Evolutionary conservation across 169 alveolate species (phyloP), one percentile per base, ranked within the genome.

Genomic region (Babesia sp.): DNA sequence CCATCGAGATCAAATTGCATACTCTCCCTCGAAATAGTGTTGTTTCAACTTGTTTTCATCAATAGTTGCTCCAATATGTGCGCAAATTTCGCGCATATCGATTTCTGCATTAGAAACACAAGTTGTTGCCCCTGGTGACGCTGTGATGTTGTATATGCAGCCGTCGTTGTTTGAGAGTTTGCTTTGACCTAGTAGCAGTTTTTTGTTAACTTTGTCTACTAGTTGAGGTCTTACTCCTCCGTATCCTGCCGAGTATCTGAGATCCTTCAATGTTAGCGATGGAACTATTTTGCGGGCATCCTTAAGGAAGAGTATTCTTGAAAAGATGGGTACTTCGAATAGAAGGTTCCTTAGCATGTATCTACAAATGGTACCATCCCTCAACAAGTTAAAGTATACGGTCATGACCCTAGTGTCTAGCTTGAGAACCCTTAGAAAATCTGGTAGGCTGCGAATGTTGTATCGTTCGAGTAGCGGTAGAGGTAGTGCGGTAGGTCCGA

Each of bases 81-180:
- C 88, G 75, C 94, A 87, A 12, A 91, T 88, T 14, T 85, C 88
- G 59, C 91, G 76, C 92, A 86, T 84, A 68, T 91, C 95, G 20
- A 71, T 61, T 54, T 90, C 94, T 18, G 95, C 93, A 68, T 87
- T 90, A 7, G 94, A 91, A 24, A 91, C 73, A 66, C 95, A 91
- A 16, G 95, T 91, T 22, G 95, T 91, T 42, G 95, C 95, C 6
- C 95, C 95, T 3, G 95, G 95, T 14, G 95, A 91, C 31, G 95
- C 93, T 0, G 95, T 90, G 34, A 91, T 83, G 69, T 91, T 91
- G 83, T 90, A 91, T 5, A 91, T 90, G 46, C 90, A 82, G 22
- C 92, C 91, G 26, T 86, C 87, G 20, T 93, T 91, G 55, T 90
- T 36, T 24, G 74, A 71, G 16, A 91, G 89, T 69, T 91, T 91